Conservation (phyloP, 805 yeast genomes). For the Metschnikowia amazonensis region DNA sequence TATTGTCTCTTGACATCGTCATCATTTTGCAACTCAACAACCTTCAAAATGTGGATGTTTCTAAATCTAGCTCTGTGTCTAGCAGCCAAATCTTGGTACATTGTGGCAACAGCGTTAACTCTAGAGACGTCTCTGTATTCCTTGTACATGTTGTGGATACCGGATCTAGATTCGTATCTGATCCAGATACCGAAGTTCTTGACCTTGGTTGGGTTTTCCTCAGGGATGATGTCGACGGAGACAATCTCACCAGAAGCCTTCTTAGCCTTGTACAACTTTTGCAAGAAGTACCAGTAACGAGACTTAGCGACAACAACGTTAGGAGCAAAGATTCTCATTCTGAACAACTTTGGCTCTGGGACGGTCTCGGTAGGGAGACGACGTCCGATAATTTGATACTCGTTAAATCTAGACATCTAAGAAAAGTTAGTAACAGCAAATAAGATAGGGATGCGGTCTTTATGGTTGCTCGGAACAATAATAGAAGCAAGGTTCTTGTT, state of each 20-base stretch:
- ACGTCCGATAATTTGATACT: constrained; percentile 99
- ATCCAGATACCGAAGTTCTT: constrained; percentile 99
- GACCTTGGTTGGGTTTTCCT: constrained; percentile 97
- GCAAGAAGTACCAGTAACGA: constrained; percentile 99
- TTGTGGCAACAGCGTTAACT: constrained; percentile 96
- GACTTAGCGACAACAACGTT: constrained; percentile 99
- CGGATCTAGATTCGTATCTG: constrained; percentile 99
- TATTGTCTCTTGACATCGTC: constrained; percentile 99
- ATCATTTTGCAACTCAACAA: constrained; percentile 96
- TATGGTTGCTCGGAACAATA: neutral
- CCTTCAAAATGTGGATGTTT: constrained; percentile 98
- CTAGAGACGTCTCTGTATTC: constrained; percentile 99
- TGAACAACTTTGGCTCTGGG: constrained; percentile 99
- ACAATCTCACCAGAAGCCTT: constrained; percentile 99
- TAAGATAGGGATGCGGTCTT: neutral
- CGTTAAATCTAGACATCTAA: constrained; percentile 91
- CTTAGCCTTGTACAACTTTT: constrained; percentile 99
- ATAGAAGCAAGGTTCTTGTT: neutral
- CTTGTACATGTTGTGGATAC: constrained; percentile 99
- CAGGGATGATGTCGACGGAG: constrained; percentile 84
- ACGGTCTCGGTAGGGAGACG: constrained; percentile 98
- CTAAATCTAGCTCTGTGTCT: constrained; percentile 99
- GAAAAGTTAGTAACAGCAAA: constrained; percentile 14
- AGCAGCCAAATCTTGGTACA: constrained; percentile 99
- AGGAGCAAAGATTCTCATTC: constrained; percentile 99